Evolutionary conservation across 371 early-diverging fungal species (phyloP).

Genomic region (Hamiltosporidium tvaerminnensis): DNA sequence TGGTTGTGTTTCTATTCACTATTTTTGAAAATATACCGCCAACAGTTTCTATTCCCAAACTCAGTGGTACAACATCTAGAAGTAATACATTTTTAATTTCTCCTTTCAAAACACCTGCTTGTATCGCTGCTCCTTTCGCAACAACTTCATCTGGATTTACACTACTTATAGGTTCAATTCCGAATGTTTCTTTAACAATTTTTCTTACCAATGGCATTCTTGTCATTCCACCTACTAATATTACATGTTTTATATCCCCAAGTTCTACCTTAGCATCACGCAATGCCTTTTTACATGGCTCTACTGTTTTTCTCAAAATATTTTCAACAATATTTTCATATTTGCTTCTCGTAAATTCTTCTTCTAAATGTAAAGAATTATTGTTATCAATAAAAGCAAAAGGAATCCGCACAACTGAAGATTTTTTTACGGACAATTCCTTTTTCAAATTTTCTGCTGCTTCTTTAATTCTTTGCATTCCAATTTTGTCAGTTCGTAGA

Average conservation of each 20-base stretch:
- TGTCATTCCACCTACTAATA: conserved; percentile 96
- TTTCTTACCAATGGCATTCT: conserved; percentile 88
- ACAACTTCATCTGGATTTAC: conserved; percentile 98
- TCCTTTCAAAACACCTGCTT: conserved; percentile 86
- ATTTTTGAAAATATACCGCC: conserved; percentile 84
- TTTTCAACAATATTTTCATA: conserved; percentile 65
- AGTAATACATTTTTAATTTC: conserved; percentile 76
- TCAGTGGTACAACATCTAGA: conserved; percentile 88
- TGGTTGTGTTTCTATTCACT: conserved; percentile 89
- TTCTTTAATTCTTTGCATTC: conserved; percentile 60
- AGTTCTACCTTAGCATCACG: conserved; percentile 72
- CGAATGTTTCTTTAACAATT: conserved; percentile 70
- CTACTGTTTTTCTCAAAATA: conserved; percentile 70
- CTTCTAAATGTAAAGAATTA: neutral
- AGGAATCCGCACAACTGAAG: neutral
- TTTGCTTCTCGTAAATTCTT: conserved; percentile 63
- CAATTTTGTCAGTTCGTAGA: conserved; percentile 56
- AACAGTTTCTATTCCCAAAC: conserved; percentile 65
- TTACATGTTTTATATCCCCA: conserved; percentile 73
- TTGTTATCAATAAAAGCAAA: neutral
- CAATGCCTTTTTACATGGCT: conserved; percentile 81
- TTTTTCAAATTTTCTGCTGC: conserved; percentile 94
- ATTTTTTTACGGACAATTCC: conserved; percentile 63
- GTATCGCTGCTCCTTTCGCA: conserved; percentile 92
- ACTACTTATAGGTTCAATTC: conserved; percentile 69